Evolutionary conservation across 2,329 filamentous ascomycete genomes (phyloP).

Genomic region (Waltergamsia citrina): DNA sequence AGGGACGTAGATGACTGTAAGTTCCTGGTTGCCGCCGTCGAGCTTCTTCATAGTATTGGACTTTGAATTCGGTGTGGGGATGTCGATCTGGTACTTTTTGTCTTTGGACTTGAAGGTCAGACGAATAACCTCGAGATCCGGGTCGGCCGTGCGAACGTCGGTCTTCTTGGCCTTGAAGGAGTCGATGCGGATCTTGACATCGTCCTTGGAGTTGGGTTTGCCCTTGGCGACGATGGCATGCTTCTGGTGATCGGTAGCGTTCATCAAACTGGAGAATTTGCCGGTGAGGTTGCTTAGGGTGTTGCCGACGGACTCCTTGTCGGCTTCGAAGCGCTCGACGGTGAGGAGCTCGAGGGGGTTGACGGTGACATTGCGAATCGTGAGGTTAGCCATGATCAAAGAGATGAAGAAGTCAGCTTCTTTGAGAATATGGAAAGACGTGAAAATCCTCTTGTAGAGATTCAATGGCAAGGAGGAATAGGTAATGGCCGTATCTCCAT

Average conservation of each 20-base stretch:
- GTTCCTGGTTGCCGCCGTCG: constrained; percentile 37
- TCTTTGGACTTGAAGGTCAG: constrained; percentile 60
- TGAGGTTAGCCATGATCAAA: constrained; percentile 48
- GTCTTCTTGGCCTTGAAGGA: constrained; percentile 55
- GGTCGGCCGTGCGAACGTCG: constrained; percentile 49
- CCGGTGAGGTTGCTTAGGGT: constrained; percentile 34
- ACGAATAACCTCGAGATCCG: constrained; percentile 54
- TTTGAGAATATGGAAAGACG: too few species aligned
- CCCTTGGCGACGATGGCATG: constrained; percentile 35
- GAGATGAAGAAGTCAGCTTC: too few species aligned
- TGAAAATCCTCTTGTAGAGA: too few species aligned
- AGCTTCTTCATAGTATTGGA: constrained; percentile 53
- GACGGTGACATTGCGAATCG: constrained; percentile 73
- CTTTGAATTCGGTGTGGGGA: constrained; percentile 51
- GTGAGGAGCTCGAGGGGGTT: constrained; percentile 62
- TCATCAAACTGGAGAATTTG: constrained; percentile 32
- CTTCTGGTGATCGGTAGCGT: constrained; percentile 23
- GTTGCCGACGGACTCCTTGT: constrained; percentile 29
- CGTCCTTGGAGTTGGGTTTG: constrained; percentile 49
- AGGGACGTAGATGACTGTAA: constrained; percentile 59
- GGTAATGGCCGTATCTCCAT: too few species aligned
- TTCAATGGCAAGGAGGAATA: too few species aligned
- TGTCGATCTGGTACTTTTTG: constrained; percentile 57
- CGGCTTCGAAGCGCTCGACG: constrained; percentile 62
- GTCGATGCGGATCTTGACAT: constrained; percentile 53